phyloP scores from a whole-genome alignment of 2,329 filamentous ascomycete genomes.

The Penicillium sp. region DNA sequence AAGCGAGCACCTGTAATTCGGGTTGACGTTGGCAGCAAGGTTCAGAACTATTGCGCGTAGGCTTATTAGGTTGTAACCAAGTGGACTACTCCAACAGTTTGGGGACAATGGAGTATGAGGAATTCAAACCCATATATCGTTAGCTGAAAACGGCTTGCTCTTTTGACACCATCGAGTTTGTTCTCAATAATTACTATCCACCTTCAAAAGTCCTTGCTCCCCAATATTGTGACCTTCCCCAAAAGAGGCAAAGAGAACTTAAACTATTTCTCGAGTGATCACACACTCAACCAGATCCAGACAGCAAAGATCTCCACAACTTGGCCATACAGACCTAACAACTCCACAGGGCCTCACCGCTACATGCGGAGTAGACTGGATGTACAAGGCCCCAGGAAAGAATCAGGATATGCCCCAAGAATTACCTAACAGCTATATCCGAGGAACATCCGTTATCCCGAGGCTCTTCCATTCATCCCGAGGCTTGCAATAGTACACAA shows the following conservation, averaged over 20 bases:
- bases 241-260: not conserved
- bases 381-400: slow-evolving; percentile 11
- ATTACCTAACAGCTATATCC: not conserved
- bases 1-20: not conserved
- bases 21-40: not conserved
- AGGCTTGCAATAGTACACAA: not conserved
- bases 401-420: not conserved
- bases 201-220: not conserved
- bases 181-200: not conserved
- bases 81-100: not conserved
- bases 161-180: not conserved
- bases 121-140: not conserved
- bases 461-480: not conserved
- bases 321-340: not conserved
- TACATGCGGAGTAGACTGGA: slow-evolving; percentile 18
- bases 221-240: not conserved
- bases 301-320: not conserved
- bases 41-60: not conserved
- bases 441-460: slow-evolving; percentile 1
- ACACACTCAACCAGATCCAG: not conserved
- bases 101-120: not conserved
- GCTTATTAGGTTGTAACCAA: not conserved
- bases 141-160: not conserved
- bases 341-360: slow-evolving; percentile 16
- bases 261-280: too few relatives aligned